Conservation (phyloP, 1,139 yeast genomes). For the Kodamaea fungicola region DNA sequence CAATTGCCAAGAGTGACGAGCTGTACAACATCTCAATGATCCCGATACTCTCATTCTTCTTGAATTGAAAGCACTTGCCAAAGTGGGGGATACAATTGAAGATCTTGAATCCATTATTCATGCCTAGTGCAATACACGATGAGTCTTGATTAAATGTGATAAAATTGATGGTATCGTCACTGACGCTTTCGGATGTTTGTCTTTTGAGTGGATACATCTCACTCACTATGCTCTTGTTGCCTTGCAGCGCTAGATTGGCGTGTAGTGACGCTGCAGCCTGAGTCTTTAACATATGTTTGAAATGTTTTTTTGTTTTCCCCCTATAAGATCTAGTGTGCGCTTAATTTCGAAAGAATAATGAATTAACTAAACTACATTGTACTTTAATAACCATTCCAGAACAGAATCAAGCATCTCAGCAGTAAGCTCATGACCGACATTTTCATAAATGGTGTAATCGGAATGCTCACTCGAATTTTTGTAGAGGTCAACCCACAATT, state of each 20-base stretch:
- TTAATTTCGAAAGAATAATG: too few relatives aligned
- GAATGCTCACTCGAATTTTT: constrained; percentile 24
- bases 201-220: constrained; percentile 1
- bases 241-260: constrained; percentile 7
- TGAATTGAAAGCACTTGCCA: constrained; percentile 65
- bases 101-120: constrained; percentile 72
- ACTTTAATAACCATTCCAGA: constrained; percentile 28
- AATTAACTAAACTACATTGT: too few relatives aligned
- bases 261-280: constrained; percentile 10
- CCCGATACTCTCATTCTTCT: constrained; percentile 55
- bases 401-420: constrained; percentile 34
- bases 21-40: constrained; percentile 89
- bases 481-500: constrained; percentile 34
- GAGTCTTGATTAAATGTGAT: constrained; percentile 90
- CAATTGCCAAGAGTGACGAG: constrained; percentile 82
- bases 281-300: constrained; percentile 13
- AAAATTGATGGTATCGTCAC: constrained; percentile 40
- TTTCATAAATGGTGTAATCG: constrained; percentile 27
- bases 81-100: constrained; percentile 83
- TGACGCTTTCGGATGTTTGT: neutral
- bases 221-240: constrained; percentile 2
- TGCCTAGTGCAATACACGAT: constrained; percentile 81
- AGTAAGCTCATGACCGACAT: constrained; percentile 35
- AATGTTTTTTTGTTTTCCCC: neutral
- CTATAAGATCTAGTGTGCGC: neutral